phyloP scores from a whole-genome alignment of 495 filamentous ascomycete genomes.

The Tuber microsphaerosporum region DNA sequence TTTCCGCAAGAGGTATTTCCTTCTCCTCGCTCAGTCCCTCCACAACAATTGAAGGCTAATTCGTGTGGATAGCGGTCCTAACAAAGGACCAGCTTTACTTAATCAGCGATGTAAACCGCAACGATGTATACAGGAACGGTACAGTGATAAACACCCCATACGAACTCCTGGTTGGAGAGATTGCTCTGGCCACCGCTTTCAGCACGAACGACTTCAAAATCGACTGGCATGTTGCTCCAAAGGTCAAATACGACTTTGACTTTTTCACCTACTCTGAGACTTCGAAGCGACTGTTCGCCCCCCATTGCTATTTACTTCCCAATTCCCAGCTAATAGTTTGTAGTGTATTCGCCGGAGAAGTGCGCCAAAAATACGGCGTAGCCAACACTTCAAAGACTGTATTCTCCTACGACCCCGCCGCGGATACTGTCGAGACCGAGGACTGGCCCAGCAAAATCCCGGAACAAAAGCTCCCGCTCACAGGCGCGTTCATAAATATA shows the following conservation, averaged over 20 bases:
- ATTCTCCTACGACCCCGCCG: constrained; percentile 5
- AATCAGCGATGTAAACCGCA: constrained; percentile 9
- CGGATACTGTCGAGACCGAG: background rate
- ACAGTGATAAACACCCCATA: background rate
- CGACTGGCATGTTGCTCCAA: constrained; percentile 14
- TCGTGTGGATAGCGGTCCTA: constrained; percentile 1
- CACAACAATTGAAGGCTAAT: background rate
- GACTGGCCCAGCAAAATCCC: constrained; percentile 2
- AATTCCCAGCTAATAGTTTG: background rate
- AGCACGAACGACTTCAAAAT: constrained; percentile 5
- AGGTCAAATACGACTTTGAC: constrained; percentile 5
- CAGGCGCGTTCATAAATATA: constrained; percentile 1
- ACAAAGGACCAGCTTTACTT: constrained; percentile 10
- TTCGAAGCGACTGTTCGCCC: background rate
- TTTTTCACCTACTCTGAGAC: constrained; percentile 4
- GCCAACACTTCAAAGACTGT: background rate
- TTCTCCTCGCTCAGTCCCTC: background rate
- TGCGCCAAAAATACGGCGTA: constrained; percentile 6
- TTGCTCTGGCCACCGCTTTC: constrained; percentile 10
- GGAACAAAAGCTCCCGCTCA: background rate
- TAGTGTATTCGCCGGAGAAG: constrained; percentile 6
- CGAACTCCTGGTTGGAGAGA: constrained; percentile 12
- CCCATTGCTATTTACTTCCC: background rate
- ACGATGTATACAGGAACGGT: background rate
- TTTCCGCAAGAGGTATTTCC: constrained; percentile 6